Evolutionary conservation across 371 early-diverging fungal species (phyloP).

Genomic region (Mortierella sp.): DNA sequence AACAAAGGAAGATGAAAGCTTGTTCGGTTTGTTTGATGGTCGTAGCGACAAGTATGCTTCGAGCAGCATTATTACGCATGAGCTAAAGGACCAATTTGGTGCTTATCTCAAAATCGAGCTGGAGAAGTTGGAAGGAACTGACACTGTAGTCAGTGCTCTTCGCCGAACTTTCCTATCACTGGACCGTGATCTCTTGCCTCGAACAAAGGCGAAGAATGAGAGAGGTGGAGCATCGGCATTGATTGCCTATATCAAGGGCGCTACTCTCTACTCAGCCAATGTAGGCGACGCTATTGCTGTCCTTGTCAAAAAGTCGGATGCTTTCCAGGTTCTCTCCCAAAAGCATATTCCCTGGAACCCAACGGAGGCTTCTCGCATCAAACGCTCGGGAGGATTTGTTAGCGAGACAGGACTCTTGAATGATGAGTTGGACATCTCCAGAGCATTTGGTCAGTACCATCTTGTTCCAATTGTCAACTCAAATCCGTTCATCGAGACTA

Average conservation of each 20-base stretch:
- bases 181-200: slow-evolving; percentile 77
- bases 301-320: slow-evolving; percentile 80
- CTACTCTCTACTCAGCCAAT: slow-evolving; percentile 87
- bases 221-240: slow-evolving; percentile 79
- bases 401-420: slow-evolving; percentile 81
- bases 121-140: slow-evolving; percentile 63
- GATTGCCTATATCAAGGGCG: slow-evolving; percentile 84
- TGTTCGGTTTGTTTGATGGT: slow-evolving; percentile 92
- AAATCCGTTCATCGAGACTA: slow-evolving; percentile 80
- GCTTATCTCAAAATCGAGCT: slow-evolving; percentile 79
- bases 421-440: slow-evolving; percentile 78
- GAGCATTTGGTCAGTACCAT: slow-evolving; percentile 90
- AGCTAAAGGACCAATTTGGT: slow-evolving; percentile 77
- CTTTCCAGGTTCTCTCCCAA: slow-evolving; percentile 76
- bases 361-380: slow-evolving; percentile 82
- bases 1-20: slow-evolving; percentile 82
- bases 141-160: slow-evolving; percentile 69
- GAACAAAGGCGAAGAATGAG: slow-evolving; percentile 56
- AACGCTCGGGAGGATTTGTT: slow-evolving; percentile 84
- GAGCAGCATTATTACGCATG: slow-evolving; percentile 67
- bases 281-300: slow-evolving; percentile 92
- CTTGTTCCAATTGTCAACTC: slow-evolving; percentile 87
- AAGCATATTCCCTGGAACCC: slow-evolving; percentile 79
- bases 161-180: slow-evolving; percentile 80
- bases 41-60: slow-evolving; percentile 67